Base-by-base conservation (phyloP, 106 monocot genomes). In the Dendrobium officinale region DNA sequence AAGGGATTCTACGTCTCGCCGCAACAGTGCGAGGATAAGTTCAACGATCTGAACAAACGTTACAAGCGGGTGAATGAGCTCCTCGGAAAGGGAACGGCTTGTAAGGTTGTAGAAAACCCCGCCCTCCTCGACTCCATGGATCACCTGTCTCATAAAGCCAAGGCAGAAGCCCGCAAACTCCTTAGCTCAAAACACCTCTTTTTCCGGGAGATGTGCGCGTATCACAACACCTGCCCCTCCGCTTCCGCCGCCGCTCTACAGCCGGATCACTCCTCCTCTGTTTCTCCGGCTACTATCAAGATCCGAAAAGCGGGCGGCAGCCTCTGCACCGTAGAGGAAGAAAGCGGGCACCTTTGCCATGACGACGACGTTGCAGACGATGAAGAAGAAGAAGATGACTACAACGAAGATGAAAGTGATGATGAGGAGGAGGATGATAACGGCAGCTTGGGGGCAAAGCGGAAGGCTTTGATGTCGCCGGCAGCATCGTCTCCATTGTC, bases 1-100 rank as follows among this genome's bases (percentile, higher is more conserved):
- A 90, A 87, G 77, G 96, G 90, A 2, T 89, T 88, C 86, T 85
- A 72, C 81, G 96, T 94, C 42, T 97, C 94, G 48, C 96, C 96
- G 78, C 96, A 97, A 85, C 96, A 97, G 85, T 96, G 96, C 86
- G 96, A 93, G 89, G 96, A 96, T 87, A 96, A 96, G 83, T 96
- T 96, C 87, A 96, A 96, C 76, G 96, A 96, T 72, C 86, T 96
- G 37, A 96, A 94, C 90, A 96, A 96, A 90, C 80, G 96, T 44
- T 97, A 92, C 86, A 97, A 91, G 87, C 81, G 96, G 6, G 90
- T 97, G 42, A 94, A 87, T 75, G 96, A 94, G 67, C 83, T 97
- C 73, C 87, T 97, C 20, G 96, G 96, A 17, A 85, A 78, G 70
- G 93, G 92, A 6, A 92, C 85, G 9, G 96, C 92, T n/a, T 92